Evolutionary conservation across 2,329 filamentous ascomycete genomes (phyloP).

Genomic region (Xylariaceae sp.): DNA sequence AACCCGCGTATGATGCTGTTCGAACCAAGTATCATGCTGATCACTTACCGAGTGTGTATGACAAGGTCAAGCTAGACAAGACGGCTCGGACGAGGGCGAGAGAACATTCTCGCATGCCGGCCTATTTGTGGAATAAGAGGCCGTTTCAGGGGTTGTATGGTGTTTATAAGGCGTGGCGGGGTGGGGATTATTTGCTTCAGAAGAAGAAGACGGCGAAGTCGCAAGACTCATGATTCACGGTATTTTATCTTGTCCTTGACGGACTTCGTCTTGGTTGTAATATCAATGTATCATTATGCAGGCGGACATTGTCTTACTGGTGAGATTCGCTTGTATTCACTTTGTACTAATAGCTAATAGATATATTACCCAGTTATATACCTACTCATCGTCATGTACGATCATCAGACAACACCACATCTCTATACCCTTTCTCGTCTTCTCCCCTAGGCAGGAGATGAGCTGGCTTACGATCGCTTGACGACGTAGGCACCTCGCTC

Average conservation of each 20-base stretch:
- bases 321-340: conserved; percentile 4
- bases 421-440: not conserved
- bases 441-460: not conserved
- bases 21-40: conserved; percentile 54
- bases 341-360: conserved; percentile 5
- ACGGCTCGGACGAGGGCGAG: conserved; percentile 32
- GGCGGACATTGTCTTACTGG: not conserved
- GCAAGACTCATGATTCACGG: too few species aligned
- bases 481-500: conserved; percentile 42
- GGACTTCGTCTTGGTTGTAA: too few species aligned
- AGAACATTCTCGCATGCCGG: conserved; percentile 32
- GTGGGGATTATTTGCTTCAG: conserved; percentile 44
- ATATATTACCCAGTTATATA: conserved; percentile 7
- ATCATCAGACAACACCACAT: not conserved
- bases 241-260: too few species aligned
- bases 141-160: conserved; percentile 44
- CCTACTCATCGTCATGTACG: not conserved
- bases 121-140: conserved; percentile 34
- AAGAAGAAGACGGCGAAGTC: conserved; percentile 21
- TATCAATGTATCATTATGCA: too few species aligned
- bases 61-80: conserved; percentile 57
- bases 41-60: conserved; percentile 58
- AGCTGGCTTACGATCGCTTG: conserved; percentile 29
- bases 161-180: conserved; percentile 40
- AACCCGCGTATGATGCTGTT: conserved; percentile 52